Conservation (phyloP, 2,329 filamentous ascomycete species). For the Ophiocordyceps camponoti-saundersi region DNA sequence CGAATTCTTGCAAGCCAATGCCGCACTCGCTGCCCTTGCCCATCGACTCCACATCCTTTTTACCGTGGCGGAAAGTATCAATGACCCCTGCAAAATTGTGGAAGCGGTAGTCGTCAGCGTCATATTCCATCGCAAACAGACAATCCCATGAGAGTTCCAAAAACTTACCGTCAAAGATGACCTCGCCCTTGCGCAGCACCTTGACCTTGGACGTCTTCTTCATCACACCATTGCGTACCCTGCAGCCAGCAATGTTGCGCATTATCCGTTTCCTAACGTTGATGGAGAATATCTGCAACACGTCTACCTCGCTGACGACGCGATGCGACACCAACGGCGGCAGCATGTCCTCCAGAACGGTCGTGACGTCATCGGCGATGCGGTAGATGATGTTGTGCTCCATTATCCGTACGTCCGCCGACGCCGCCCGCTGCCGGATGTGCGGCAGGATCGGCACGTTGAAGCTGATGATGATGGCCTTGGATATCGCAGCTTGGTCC, state of each 20-base stretch:
- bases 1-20: slow-evolving; percentile 67
- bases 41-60: slow-evolving; percentile 83
- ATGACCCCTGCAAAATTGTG: slow-evolving; percentile 54
- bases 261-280: slow-evolving; percentile 54
- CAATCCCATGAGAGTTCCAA: not conserved
- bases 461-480: slow-evolving; percentile 70
- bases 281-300: slow-evolving; percentile 71
- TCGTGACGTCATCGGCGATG: slow-evolving; percentile 55
- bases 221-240: slow-evolving; percentile 66
- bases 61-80: slow-evolving; percentile 71
- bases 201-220: slow-evolving; percentile 46
- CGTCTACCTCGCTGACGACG: slow-evolving; percentile 76
- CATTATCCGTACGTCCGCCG: slow-evolving; percentile 57
- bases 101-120: slow-evolving; percentile 5
- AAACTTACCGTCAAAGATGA: slow-evolving; percentile 67
- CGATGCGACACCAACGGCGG: slow-evolving; percentile 47
- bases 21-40: slow-evolving; percentile 89
- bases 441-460: slow-evolving; percentile 54
- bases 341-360: slow-evolving; percentile 51
- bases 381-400: slow-evolving; percentile 81
- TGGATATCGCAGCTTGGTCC: slow-evolving; percentile 65
- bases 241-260: slow-evolving; percentile 72
- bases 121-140: not conserved
- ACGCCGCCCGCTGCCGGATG: slow-evolving; percentile 53
- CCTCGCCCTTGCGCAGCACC: slow-evolving; percentile 53